A percentile compares a stretch with the other conserved stretches of the same genome.
Conservation (phyloP, 1,139 yeast species). For the Lodderomyces parapsilosis region DNA sequence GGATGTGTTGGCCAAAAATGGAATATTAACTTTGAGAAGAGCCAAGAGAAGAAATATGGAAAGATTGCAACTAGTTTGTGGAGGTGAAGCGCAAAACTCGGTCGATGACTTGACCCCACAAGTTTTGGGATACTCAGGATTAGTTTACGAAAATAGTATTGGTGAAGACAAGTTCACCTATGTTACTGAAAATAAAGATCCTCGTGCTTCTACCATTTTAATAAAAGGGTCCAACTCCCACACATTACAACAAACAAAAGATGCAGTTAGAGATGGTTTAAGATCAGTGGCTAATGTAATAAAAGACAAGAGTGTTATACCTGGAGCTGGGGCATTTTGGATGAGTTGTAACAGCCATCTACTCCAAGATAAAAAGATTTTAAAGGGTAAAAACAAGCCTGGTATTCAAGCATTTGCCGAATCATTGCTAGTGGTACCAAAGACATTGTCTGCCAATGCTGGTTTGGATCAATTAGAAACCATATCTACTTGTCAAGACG, state of each 20-base stretch:
- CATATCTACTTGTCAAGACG: conserved; percentile 87
- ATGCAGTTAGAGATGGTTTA: conserved; percentile 95
- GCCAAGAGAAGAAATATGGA: conserved; percentile 99
- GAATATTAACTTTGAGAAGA: conserved; percentile 90
- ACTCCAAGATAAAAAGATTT: conserved; percentile 48
- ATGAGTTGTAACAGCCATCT: conserved; percentile 77
- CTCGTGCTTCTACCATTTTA: conserved; percentile 86
- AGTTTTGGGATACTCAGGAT: conserved; percentile 87
- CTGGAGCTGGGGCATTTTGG: conserved; percentile 97
- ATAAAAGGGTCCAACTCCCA: conserved; percentile 93
- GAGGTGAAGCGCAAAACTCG: conserved; percentile 97
- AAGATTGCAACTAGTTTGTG: conserved; percentile 91
- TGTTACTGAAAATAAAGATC: conserved; percentile 88
- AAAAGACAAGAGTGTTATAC: conserved; percentile 80
- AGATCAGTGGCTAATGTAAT: conserved; percentile 92
- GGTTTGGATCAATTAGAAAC: conserved; percentile 94
- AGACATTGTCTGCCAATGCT: conserved; percentile 87
- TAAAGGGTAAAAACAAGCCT: conserved; percentile 84
- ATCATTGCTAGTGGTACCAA: conserved; percentile 86
- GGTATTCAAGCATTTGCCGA: conserved; percentile 95
- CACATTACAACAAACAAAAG: conserved; percentile 87
- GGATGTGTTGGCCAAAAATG: conserved; percentile 90
- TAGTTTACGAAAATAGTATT: conserved; percentile 85
- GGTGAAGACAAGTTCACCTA: conserved; percentile 98
- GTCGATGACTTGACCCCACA: conserved; percentile 89